Conservation (phyloP, 1,139 yeast species). For the Chernovozyma sophiae-reginae region DNA sequence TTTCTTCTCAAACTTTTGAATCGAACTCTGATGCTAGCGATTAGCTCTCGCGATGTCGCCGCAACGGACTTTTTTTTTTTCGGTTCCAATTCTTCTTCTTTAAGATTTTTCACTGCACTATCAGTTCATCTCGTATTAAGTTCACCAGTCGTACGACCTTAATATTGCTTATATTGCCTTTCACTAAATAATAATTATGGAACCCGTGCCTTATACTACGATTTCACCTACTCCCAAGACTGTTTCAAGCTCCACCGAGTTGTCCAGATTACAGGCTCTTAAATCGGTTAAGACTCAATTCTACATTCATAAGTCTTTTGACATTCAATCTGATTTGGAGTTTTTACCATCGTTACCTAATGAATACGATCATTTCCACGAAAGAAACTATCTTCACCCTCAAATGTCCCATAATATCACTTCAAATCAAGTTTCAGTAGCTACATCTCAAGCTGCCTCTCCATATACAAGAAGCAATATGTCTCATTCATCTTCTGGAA, state of each 20-base stretch:
- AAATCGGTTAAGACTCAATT: constrained; percentile 41
- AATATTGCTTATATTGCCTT: too few species aligned
- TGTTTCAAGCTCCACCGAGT: not conserved
- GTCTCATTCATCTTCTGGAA: not conserved
- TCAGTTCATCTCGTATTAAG: too few species aligned
- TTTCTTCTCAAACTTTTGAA: too few species aligned
- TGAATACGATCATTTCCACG: constrained; percentile 8
- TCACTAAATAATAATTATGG: too few species aligned
- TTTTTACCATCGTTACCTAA: constrained; percentile 52
- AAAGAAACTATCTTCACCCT: not conserved
- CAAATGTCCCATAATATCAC: not conserved
- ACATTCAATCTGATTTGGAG: constrained; percentile 65
- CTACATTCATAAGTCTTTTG: constrained; percentile 65
- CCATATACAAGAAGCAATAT: not conserved
- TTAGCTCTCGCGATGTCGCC: too few species aligned
- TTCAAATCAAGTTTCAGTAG: not conserved
- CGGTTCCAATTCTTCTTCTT: too few species aligned
- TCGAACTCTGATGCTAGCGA: too few species aligned
- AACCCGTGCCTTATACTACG: too few species aligned
- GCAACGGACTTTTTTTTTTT: too few species aligned
- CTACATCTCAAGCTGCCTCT: not conserved
- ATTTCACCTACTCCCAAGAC: not conserved
- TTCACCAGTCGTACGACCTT: too few species aligned
- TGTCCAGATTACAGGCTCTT: constrained; percentile 14
- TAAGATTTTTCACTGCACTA: too few species aligned